Evolutionary conservation across 108 stramenopile genomes (phyloP).

Genomic region (Chaetoceros muelleri): DNA sequence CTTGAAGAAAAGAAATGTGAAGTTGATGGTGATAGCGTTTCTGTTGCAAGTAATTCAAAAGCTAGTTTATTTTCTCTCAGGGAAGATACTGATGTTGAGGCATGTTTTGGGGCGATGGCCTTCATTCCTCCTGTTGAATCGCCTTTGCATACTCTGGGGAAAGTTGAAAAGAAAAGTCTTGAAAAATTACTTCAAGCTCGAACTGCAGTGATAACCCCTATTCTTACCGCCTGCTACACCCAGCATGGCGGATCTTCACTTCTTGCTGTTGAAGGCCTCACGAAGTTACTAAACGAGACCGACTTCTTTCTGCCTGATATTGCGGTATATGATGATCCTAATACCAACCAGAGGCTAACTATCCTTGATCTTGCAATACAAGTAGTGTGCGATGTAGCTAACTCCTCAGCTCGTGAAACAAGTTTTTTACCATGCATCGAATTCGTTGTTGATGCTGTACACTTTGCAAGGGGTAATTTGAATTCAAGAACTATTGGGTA

Average conservation of each 20-base stretch:
- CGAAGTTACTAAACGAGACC: slow-evolving; percentile 44
- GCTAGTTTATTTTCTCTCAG: slow-evolving; percentile 11
- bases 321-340: slow-evolving; percentile 21
- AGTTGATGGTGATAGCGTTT: neutral
- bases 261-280: slow-evolving; percentile 70
- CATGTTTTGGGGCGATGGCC: slow-evolving; percentile 48
- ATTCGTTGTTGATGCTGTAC: slow-evolving; percentile 61
- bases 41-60: neutral
- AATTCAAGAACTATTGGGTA: slow-evolving; percentile 68
- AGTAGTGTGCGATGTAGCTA: slow-evolving; percentile 80
- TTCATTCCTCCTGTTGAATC: slow-evolving; percentile 62
- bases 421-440: slow-evolving; percentile 61
- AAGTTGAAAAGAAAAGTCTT: slow-evolving; percentile 5
- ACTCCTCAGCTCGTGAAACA: slow-evolving; percentile 57
- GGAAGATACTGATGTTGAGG: slow-evolving; percentile 24
- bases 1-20: too few relatives aligned
- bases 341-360: slow-evolving; percentile 37
- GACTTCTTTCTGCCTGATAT: slow-evolving; percentile 63
- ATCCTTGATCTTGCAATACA: slow-evolving; percentile 68
- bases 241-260: slow-evolving; percentile 75
- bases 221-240: slow-evolving; percentile 81
- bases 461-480: slow-evolving; percentile 51
- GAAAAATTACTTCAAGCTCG: slow-evolving; percentile 32
- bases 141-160: neutral
- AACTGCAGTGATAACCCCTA: slow-evolving; percentile 53